Evolutionary conservation across 495 filamentous ascomycete genomes (phyloP).

Genomic region (Daldinia grandis): DNA sequence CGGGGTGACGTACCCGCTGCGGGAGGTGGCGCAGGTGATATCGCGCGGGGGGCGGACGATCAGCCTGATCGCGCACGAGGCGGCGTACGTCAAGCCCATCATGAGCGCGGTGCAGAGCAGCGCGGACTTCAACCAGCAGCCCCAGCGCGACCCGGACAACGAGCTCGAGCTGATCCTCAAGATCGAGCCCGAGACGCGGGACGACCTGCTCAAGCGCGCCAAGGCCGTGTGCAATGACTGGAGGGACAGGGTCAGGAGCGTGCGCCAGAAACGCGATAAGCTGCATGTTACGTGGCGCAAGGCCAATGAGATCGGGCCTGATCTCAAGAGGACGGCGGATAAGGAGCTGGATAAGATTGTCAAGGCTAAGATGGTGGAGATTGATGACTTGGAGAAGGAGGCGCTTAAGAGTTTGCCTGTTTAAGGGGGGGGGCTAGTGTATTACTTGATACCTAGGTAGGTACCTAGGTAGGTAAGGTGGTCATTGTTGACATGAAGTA

Average conservation of each 20-base stretch:
- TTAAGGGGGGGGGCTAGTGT: conserved; percentile 48
- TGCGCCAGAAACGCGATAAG: conserved; percentile 65
- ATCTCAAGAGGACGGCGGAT: conserved; percentile 72
- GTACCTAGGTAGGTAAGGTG: too few relatives aligned
- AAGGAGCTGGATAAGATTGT: conserved; percentile 78
- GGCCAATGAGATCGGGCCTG: conserved; percentile 65
- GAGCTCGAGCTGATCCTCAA: conserved; percentile 74
- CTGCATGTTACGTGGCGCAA: conserved; percentile 71
- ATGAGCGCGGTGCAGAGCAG: conserved; percentile 73
- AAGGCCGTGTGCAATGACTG: conserved; percentile 66
- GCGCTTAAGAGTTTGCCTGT: conserved; percentile 42
- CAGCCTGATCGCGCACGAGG: conserved; percentile 65
- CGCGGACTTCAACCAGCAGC: conserved; percentile 71
- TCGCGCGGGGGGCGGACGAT: conserved; percentile 71
- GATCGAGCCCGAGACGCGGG: conserved; percentile 67
- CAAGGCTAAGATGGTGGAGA: conserved; percentile 71
- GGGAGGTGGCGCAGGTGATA: conserved; percentile 79
- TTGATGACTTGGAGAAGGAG: conserved; percentile 73
- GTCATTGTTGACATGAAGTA: neutral
- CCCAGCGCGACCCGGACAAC: conserved; percentile 73
- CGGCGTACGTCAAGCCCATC: conserved; percentile 73
- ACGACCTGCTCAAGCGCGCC: conserved; percentile 68
- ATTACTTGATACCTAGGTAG: too few relatives aligned
- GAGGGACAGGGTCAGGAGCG: conserved; percentile 64
- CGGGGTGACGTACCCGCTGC: conserved; percentile 64